Evolutionary conservation across 1,284 basidiomycete species (phyloP), one percentile per base, ranked within the genome.

Genomic region (Laetiporus sulphureus): DNA sequence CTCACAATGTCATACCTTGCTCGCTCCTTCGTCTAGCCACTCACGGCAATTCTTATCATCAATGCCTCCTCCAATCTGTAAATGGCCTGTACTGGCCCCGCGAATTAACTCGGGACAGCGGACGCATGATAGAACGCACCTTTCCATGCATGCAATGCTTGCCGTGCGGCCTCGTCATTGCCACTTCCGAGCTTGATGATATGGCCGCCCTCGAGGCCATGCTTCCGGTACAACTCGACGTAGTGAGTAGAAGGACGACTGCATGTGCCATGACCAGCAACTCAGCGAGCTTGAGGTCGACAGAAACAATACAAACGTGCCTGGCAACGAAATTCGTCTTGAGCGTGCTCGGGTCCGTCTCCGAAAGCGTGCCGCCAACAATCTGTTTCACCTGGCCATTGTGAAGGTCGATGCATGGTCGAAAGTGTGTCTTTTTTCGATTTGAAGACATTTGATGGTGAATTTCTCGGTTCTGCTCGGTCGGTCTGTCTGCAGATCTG

Each of bases 321-420:
- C 78, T 87, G 44, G 95, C 83, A 32, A 96, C 80, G 61, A 96
- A 99, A 65, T 99, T 99, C 18, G 92, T 97, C 58, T 77, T 79
- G 46, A 98, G 75, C 27, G 67, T 66, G 15, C 72, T 67, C 6
- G 83, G 76, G 39, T 78, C 65, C 15, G 65, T 59, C 38, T 90
- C 81, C 7, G 80, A 83, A 23, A 99, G 73, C 1, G 92, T 95
- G 2, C 93, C 92, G 21, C 96, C 96, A 8, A 99, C 92, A 46
- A 99, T 99, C 67, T 99, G 96, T 65, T 99, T 99, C 43, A 99
- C 96, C 55, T 90, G 71, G 8, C 93, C 93, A 48, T 83, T 77
- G 66, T 99, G 96, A 20, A 99, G 75, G 64, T 99, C 96, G 56
- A 99, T 98, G 63, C 96, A 99, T 10, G 96, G 96, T 42, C 87